Conservation (phyloP, 1,139 yeast species). For the Candida glucosophila region DNA sequence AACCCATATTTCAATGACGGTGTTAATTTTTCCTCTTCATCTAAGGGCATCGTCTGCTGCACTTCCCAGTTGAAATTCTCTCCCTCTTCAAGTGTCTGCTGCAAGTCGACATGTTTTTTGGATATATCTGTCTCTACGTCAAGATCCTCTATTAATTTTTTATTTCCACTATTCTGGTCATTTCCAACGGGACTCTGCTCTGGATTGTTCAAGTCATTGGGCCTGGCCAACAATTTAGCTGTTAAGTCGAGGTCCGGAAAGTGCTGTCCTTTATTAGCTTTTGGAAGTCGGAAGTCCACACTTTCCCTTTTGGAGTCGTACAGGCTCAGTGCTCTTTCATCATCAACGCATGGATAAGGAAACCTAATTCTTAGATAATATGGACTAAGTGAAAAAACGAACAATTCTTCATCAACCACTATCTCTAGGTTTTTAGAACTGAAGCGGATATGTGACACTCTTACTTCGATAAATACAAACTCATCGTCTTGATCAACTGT, state of each 20-base stretch:
- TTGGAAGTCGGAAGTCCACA: conserved; percentile 48
- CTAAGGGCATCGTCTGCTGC: conserved; percentile 31
- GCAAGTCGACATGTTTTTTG: conserved; percentile 1
- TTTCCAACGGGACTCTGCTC: no score
- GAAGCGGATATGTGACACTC: conserved; percentile 58
- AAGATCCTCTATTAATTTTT: conserved; percentile 60
- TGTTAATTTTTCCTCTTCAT: conserved; percentile 8
- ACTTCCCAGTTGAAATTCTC: conserved; percentile 80
- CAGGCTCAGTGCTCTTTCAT: conserved; percentile 56
- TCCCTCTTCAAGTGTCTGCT: conserved; percentile 46
- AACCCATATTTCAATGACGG: conserved; percentile 66
- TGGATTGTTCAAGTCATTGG: conserved; percentile 6
- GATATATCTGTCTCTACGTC: conserved; percentile 19
- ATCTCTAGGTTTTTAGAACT: conserved; percentile 67
- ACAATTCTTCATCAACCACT: conserved; percentile 61
- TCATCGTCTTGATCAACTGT: conserved; percentile 70
- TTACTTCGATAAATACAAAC: conserved; percentile 49
- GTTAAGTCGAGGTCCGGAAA: conserved; percentile 81
- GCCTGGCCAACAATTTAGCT: conserved; percentile 70
- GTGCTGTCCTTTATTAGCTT: conserved; percentile 55
- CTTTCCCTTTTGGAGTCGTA: conserved; percentile 48
- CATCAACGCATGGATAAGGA: conserved; percentile 62
- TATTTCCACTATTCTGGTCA: no score
- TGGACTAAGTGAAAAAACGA: conserved; percentile 81
- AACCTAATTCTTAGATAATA: conserved; percentile 78